phyloP scores from a whole-genome alignment of 345 rosid genomes.

The Garcia nutans region DNA sequence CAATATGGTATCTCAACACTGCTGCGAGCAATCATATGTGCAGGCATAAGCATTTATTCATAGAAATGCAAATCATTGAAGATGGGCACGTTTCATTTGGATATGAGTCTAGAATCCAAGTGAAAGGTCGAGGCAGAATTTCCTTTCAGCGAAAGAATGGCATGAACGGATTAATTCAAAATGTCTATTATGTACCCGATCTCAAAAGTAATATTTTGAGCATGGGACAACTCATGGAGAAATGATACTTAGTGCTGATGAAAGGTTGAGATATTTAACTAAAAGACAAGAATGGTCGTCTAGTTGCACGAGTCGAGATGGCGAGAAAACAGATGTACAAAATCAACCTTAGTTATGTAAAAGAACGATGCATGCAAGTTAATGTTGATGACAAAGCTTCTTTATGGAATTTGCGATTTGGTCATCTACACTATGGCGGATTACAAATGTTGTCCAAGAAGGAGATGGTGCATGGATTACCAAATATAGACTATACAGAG shows the following conservation, averaged over 20 bases:
- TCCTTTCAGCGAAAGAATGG: too few species aligned
- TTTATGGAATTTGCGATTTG: too few species aligned
- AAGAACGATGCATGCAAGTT: not conserved
- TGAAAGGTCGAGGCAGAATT: too few species aligned
- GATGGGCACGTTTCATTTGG: too few species aligned
- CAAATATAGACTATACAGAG: not conserved
- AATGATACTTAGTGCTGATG: not conserved
- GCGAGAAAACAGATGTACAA: not conserved
- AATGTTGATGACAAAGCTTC: too few species aligned
- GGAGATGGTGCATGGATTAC: not conserved
- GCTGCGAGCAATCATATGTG: not conserved
- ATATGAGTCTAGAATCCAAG: too few species aligned
- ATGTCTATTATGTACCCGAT: too few species aligned
- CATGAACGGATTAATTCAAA: too few species aligned
- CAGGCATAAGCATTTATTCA: too few species aligned
- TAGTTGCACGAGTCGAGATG: not conserved
- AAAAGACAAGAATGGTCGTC: constrained; percentile 1
- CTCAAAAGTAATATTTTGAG: not conserved
- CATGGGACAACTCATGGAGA: constrained; percentile 5
- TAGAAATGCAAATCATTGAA: too few species aligned
- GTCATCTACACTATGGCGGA: too few species aligned
- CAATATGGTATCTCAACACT: constrained; percentile 12
- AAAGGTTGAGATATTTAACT: not conserved
- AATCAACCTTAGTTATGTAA: not conserved
- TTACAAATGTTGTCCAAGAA: not conserved